Evolutionary conservation across 345 rosid genomes (phyloP).

Genomic region (Cardamine chenopodiifolia): DNA sequence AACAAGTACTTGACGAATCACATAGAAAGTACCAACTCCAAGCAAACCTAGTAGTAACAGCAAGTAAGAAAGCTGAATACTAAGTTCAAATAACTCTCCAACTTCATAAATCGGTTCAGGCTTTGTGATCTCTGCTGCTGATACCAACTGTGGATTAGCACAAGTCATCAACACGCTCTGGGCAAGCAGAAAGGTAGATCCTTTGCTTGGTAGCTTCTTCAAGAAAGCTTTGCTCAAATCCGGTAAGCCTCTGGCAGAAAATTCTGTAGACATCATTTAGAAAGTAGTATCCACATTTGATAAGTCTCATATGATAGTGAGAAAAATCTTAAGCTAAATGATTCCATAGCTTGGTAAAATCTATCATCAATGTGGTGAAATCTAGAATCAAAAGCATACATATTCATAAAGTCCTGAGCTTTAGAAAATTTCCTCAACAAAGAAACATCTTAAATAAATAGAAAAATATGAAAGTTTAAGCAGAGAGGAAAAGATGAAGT

Average conservation of each 20-base stretch:
- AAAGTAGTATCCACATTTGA: too few relatives aligned
- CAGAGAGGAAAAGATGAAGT: constrained; percentile 32
- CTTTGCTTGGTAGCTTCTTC: constrained; percentile 50
- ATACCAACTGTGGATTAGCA: constrained; percentile 54
- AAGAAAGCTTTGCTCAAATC: constrained; percentile 37
- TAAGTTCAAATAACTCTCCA: constrained; percentile 82
- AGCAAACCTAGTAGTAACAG: constrained; percentile 74
- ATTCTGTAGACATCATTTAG: constrained; percentile 46
- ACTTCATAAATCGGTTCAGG: constrained; percentile 60
- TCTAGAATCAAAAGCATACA: not conserved
- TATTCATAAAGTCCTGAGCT: not conserved
- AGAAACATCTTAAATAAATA: not conserved
- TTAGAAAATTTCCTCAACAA: not conserved
- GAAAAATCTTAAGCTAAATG: not conserved
- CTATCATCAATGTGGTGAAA: not conserved
- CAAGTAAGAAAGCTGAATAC: constrained; percentile 91
- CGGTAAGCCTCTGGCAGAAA: constrained; percentile 40
- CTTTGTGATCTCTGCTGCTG: constrained; percentile 55
- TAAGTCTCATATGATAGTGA: too few relatives aligned
- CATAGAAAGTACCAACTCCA: constrained; percentile 87
- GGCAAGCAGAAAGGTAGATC: constrained; percentile 52
- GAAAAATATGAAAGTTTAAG: constrained; percentile 12
- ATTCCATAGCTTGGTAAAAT: not conserved
- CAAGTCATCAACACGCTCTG: constrained; percentile 54
- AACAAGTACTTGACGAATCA: constrained; percentile 92